A percentile compares a stretch with the other conserved stretches of the same genome.
Conservation (phyloP, 2,329 filamentous ascomycete species). For the Colletotrichum zoysiae region DNA sequence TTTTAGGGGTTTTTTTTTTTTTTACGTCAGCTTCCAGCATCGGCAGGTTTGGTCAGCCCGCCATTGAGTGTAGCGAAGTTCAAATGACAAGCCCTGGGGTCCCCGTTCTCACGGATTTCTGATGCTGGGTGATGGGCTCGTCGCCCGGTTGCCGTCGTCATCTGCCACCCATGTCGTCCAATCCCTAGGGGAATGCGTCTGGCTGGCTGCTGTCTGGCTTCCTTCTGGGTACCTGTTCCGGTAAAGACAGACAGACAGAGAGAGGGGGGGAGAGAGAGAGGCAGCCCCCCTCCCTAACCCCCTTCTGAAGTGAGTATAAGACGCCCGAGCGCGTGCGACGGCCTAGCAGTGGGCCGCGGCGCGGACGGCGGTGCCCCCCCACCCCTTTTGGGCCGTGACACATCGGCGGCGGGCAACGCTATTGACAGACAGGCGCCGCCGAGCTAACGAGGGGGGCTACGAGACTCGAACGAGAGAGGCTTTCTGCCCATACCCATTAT, state of each 20-base stretch:
- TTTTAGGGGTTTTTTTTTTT: too few relatives aligned
- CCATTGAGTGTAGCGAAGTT: neutral
- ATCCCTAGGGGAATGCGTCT: neutral
- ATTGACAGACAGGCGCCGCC: conserved; percentile 25
- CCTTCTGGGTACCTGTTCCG: neutral
- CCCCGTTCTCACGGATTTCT: neutral
- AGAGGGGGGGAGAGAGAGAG: neutral
- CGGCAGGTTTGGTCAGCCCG: neutral
- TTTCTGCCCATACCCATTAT: neutral
- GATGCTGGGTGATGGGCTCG: neutral
- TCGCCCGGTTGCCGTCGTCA: neutral
- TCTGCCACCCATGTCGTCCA: conserved; percentile 7
- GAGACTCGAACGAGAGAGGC: neutral
- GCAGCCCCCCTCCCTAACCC: neutral
- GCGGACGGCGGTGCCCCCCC: neutral
- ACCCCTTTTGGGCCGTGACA: neutral
- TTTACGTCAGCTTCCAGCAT: conserved; percentile 4
- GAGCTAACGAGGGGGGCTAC: neutral
- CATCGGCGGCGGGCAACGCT: conserved; percentile 25
- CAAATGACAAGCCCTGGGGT: neutral
- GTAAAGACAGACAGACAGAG: neutral
- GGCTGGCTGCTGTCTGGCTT: neutral
- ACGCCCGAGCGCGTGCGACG: conserved; percentile 17
- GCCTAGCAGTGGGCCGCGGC: neutral
- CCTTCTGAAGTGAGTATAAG: conserved; percentile 4